These are phyloP conservation scores for Aspergillus wentii DNA, from an alignment of 495 filamentous ascomycete species.

Conservation along the genomic window DNA sequence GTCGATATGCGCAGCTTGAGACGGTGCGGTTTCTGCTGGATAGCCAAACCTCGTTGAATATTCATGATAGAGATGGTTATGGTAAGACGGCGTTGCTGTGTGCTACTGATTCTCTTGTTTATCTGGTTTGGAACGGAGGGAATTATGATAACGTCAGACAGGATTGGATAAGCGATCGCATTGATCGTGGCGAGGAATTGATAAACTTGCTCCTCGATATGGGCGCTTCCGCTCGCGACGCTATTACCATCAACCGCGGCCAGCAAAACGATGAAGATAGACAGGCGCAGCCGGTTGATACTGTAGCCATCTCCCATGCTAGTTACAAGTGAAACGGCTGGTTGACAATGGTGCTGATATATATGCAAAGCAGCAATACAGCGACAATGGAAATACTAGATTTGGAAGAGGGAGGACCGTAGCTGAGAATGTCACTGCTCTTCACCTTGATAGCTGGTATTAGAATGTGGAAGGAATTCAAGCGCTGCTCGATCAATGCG, in stretches of 20 bases:
- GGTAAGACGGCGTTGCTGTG: slow-evolving; percentile 3
- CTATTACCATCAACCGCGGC: background rate
- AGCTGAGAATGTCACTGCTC: slow-evolving; percentile 5
- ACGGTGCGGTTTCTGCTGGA: slow-evolving; percentile 3
- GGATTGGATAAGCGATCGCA: slow-evolving; percentile 3
- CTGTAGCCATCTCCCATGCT: slow-evolving; percentile 2
- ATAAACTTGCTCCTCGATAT: slow-evolving; percentile 10
- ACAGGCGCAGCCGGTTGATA: background rate
- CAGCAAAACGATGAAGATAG: too few relatives aligned
- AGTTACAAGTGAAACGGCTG: slow-evolving; percentile 8
- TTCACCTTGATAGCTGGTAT: slow-evolving; percentile 8
- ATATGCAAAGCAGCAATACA: slow-evolving; percentile 1
- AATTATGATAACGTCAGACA: background rate
- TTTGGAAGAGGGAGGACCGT: background rate
- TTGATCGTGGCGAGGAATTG: slow-evolving; percentile 7
- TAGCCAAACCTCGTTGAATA: background rate
- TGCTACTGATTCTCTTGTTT: background rate
- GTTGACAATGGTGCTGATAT: slow-evolving; percentile 10
- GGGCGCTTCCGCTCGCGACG: slow-evolving; percentile 8
- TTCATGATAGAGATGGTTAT: background rate
- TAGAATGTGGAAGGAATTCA: slow-evolving; percentile 10
- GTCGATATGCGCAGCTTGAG: slow-evolving; percentile 1
- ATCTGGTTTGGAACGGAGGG: background rate
- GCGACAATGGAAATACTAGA: background rate
- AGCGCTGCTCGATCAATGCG: slow-evolving; percentile 3